Conservation (phyloP, 768 basidiomycete species). For the Mycena capillaripes region DNA sequence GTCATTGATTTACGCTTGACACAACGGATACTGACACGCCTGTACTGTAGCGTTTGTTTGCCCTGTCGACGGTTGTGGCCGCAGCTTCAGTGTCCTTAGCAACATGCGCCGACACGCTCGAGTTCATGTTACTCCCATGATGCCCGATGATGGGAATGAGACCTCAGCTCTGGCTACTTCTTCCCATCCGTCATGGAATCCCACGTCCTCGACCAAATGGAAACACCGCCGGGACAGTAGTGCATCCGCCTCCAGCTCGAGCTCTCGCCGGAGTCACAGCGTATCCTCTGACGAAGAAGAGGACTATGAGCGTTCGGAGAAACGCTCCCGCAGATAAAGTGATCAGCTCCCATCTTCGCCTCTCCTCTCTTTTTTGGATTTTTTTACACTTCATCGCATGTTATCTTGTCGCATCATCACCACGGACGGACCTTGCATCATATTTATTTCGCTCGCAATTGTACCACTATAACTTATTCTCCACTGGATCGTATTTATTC, state of each 20-base stretch:
- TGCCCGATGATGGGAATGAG: constrained; percentile 8
- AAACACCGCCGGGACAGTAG: constrained; percentile 54
- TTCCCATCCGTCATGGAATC: constrained; percentile 21
- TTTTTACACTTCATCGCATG: background rate
- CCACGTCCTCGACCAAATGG: constrained; percentile 36
- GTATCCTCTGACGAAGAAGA: constrained; percentile 52
- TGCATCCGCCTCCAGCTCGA: constrained; percentile 56
- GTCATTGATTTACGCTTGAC: constrained; percentile 43
- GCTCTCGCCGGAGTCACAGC: constrained; percentile 57
- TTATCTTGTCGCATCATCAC: constrained; percentile 20
- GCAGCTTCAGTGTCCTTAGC: constrained; percentile 88
- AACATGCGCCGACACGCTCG: constrained; percentile 92
- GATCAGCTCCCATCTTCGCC: background rate
- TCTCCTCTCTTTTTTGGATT: background rate
- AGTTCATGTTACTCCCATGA: constrained; percentile 63
- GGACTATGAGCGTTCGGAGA: constrained; percentile 47
- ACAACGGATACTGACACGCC: constrained; percentile 14
- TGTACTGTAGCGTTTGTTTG: constrained; percentile 75
- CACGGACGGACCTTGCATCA: constrained; percentile 19
- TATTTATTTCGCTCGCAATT: constrained; percentile 26
- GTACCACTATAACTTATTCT: constrained; percentile 17
- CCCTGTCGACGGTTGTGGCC: constrained; percentile 80
- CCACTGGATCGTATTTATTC: constrained; percentile 22
- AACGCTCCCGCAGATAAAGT: constrained; percentile 44
- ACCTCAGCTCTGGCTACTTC: constrained; percentile 37